Base-by-base conservation (phyloP, 371 early-diverging fungal species). In the Mucor saturninus region DNA sequence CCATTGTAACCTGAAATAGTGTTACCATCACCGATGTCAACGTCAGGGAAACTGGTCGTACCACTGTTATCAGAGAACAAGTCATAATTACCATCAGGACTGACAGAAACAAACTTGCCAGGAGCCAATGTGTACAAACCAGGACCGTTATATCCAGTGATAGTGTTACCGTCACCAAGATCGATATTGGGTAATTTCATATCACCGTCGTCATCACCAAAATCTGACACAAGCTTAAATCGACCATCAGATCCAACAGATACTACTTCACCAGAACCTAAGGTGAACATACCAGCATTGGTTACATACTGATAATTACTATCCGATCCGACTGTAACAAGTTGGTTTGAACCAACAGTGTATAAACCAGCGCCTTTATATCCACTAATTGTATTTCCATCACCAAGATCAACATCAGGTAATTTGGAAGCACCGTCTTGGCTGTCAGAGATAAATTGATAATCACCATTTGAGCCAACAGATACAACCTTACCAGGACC, bases 361-460 rank as follows among this genome's bases (percentile, higher is more conserved):
- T 62, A 55, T 13, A 55, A 1, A 3, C 62, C 62, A n/a, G 62
- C 48, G 5, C 50, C 62, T 39, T 28, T 49, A 31, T n/a, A 62
- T 6, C 29, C 13, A 5, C 40, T 54, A 31, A 62, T 39, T 10
- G 30, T 35, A 14, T 48, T 10, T 0, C 48, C 62, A 21, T 11
- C 39, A 15, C 15, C 54, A 2, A 62, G 9, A 39, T 32, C 29
- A 1, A 62, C 5, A 3, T 57, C 37, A 15, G 54, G 42, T n/a
- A 54, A 35, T 8, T 39, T 6, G 48, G 45, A 39, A 3, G 9
- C 2, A 46, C 11, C 29, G 32, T 4, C 32, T 10, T 26, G 7
- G 37, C 0, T 8, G 1, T 35, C 35, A 8, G 35, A 35, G 35
- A 35, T 0, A 1, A 35, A 35, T 35, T 35, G 35, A 35, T 35